Conservation (phyloP, 23 red algal species). For the Gracilaria domingensis region DNA sequence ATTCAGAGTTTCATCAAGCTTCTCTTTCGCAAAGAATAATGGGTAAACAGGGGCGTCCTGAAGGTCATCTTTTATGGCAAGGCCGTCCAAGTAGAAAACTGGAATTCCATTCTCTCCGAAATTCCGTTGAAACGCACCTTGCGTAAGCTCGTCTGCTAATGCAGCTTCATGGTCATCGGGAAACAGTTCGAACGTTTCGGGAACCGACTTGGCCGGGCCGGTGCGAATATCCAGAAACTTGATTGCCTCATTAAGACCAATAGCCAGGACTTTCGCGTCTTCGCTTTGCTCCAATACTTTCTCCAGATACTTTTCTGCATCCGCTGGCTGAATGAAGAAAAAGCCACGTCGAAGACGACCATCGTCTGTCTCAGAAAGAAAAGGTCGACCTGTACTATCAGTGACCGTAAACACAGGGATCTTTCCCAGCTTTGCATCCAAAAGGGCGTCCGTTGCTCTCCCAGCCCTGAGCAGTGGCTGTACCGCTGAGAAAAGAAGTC, state of each 20-base stretch:
- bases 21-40: constrained; percentile 79
- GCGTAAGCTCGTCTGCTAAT: constrained; percentile 57
- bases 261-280: constrained; percentile 55
- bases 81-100: constrained; percentile 80
- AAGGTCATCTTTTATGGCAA: constrained; percentile 58
- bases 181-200: constrained; percentile 71
- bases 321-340: constrained; percentile 75
- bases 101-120: constrained; percentile 80
- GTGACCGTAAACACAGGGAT: constrained; percentile 82
- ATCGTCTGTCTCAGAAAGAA: constrained; percentile 70
- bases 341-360: constrained; percentile 50
- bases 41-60: constrained; percentile 49
- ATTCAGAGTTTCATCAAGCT: constrained; percentile 68
- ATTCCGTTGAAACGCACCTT: constrained; percentile 55
- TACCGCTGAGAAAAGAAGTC: constrained; percentile 45
- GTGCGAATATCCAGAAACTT: constrained; percentile 49
- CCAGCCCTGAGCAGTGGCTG: constrained; percentile 22
- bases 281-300: constrained; percentile 53
- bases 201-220: constrained; percentile 34
- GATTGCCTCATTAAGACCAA: constrained; percentile 74
- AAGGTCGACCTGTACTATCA: constrained; percentile 72
- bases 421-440: constrained; percentile 55
- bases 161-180: constrained; percentile 60
- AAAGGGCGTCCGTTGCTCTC: background rate
- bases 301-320: constrained; percentile 67